Evolutionary conservation across 306 rosid genomes (phyloP).

Genomic region (Rosa multiflora): DNA sequence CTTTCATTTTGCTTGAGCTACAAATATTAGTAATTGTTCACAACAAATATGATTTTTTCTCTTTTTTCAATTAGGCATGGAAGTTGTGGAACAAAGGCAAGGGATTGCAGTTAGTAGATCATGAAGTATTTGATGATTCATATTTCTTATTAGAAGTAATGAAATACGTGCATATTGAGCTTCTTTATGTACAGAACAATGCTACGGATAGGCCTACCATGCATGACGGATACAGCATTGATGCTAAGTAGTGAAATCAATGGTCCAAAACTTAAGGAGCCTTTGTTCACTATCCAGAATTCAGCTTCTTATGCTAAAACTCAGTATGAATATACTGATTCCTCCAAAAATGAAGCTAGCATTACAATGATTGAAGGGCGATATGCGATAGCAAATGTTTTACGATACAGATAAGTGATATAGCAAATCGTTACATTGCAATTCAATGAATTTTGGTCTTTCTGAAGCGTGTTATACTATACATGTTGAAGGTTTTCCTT

Average conservation of each 20-base stretch:
- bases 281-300: slow-evolving; percentile 11
- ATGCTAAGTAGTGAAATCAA: slow-evolving; percentile 19
- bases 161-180: too few relatives aligned
- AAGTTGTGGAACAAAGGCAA: too few relatives aligned
- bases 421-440: too few relatives aligned
- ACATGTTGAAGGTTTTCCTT: slow-evolving; percentile 1
- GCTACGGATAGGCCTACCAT: background rate
- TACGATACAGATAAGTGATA: too few relatives aligned
- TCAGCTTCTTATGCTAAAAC: background rate
- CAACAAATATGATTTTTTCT: background rate
- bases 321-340: background rate
- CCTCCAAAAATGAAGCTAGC: slow-evolving; percentile 11
- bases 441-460: too few relatives aligned
- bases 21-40: too few relatives aligned
- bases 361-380: background rate
- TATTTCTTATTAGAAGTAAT: too few relatives aligned
- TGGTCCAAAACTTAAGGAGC: slow-evolving; percentile 14
- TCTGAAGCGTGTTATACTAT: too few relatives aligned
- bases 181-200: too few relatives aligned
- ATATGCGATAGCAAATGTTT: background rate
- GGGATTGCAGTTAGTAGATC: too few relatives aligned
- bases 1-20: too few relatives aligned
- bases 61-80: background rate
- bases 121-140: too few relatives aligned
- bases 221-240: slow-evolving; percentile 5